phyloP scores from a whole-genome alignment of 2,329 filamentous ascomycete species.

The Grosmannia serpens region DNA sequence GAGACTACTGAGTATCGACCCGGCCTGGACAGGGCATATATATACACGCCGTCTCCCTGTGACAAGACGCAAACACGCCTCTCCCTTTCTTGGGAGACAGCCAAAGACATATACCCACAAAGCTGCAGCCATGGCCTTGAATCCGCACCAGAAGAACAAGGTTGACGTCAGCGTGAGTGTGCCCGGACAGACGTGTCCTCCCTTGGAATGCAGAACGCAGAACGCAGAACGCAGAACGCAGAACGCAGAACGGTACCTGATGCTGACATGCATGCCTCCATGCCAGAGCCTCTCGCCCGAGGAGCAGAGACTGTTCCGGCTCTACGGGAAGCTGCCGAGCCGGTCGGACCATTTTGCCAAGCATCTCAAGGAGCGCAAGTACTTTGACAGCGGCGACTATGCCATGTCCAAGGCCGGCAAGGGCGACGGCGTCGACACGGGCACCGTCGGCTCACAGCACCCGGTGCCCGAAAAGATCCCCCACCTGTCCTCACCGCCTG shows the following conservation, averaged over 20 bases:
- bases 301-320: constrained; percentile 90
- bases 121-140: constrained; percentile 39
- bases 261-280: not conserved
- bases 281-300: constrained; percentile 77
- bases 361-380: constrained; percentile 98
- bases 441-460: constrained; percentile 87
- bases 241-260: not conserved
- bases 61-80: not conserved
- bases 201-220: not conserved
- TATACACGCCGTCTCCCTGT: not conserved
- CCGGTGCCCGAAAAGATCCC: constrained; percentile 92
- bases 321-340: constrained; percentile 95
- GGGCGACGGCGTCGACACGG: constrained; percentile 85
- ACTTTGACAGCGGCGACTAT: constrained; percentile 95
- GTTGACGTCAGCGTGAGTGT: constrained; percentile 78
- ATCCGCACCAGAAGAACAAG: constrained; percentile 97
- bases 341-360: constrained; percentile 95
- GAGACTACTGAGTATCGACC: not conserved
- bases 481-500: constrained; percentile 62
- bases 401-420: constrained; percentile 96
- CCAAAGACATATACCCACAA: not conserved
- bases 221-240: not conserved
- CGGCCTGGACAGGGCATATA: not conserved
- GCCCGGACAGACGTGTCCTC: not conserved
- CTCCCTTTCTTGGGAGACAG: not conserved